A percentile compares a stretch with the other conserved stretches of the same genome.
Evolutionary conservation across 352 stramenopile genomes (phyloP).

Genomic region (Blastocystis sp.): DNA sequence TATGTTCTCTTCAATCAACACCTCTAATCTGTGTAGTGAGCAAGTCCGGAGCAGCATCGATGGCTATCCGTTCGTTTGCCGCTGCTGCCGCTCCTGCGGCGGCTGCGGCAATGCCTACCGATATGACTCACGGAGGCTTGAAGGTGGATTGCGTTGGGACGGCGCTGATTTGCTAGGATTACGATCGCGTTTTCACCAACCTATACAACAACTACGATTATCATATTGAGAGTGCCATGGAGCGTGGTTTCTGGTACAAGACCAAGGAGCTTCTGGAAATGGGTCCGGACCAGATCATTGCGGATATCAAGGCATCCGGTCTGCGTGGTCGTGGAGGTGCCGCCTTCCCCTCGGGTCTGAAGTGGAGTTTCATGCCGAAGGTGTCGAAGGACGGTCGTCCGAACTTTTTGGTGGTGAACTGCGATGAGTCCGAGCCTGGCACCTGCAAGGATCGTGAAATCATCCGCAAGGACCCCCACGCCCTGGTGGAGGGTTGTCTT

Average conservation of each 20-base stretch:
- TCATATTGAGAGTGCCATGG: slow-evolving; percentile 66
- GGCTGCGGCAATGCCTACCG: neutral
- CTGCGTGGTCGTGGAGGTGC: slow-evolving; percentile 88
- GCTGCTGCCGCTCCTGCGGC: neutral
- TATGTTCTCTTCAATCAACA: too few species aligned
- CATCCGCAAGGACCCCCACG: slow-evolving; percentile 98
- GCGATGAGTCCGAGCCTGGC: slow-evolving; percentile 92
- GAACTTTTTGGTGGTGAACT: slow-evolving; percentile 97
- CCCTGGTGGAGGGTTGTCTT: slow-evolving; percentile 93
- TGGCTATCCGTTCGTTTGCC: neutral
- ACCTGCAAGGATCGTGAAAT: slow-evolving; percentile 99
- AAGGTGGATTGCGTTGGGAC: neutral
- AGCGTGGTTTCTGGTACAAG: slow-evolving; percentile 86
- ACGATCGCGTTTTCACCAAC: slow-evolving; percentile 99
- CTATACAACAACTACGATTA: slow-evolving; percentile 86
- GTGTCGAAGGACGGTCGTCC: slow-evolving; percentile 80
- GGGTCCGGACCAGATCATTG: slow-evolving; percentile 96
- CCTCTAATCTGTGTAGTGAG: neutral
- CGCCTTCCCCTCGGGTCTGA: slow-evolving; percentile 93
- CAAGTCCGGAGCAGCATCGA: neutral
- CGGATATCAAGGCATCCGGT: slow-evolving; percentile 97
- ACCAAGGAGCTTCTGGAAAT: slow-evolving; percentile 93
- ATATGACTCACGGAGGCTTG: neutral
- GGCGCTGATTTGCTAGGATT: slow-evolving; percentile 67
- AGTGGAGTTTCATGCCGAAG: slow-evolving; percentile 99